Evolutionary conservation across 2,329 filamentous ascomycete genomes (phyloP).

Genomic region (Nannizzia gypsea): DNA sequence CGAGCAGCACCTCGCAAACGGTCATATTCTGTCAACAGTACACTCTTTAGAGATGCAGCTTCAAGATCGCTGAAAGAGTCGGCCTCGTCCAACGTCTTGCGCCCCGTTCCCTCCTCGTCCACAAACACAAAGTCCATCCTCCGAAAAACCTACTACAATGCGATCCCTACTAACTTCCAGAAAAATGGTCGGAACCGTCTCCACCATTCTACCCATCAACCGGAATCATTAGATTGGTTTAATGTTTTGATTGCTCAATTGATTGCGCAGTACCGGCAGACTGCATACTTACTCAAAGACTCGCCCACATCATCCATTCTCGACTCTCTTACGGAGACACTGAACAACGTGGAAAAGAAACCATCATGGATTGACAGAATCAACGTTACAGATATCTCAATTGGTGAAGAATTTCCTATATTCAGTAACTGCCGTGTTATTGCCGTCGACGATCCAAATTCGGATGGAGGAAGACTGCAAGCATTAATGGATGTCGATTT

Average conservation of each 20-base stretch:
- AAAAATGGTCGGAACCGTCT: conserved; percentile 34
- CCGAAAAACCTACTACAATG: conserved; percentile 92
- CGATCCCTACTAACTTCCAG: conserved; percentile 30
- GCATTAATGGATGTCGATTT: conserved; percentile 95
- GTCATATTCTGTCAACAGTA: conserved; percentile 50
- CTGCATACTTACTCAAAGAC: conserved; percentile 75
- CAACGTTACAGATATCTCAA: conserved; percentile 78
- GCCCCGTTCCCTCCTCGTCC: conserved; percentile 62
- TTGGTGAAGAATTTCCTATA: conserved; percentile 96
- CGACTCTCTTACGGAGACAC: conserved; percentile 65
- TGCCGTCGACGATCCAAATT: conserved; percentile 51
- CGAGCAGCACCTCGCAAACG: conserved; percentile 68
- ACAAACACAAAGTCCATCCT: conserved; percentile 74
- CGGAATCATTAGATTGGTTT: conserved; percentile 96
- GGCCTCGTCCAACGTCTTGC: conserved; percentile 54
- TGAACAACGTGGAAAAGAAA: conserved; percentile 77
- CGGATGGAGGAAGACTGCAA: conserved; percentile 66
- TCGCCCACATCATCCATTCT: conserved; percentile 51
- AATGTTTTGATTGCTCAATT: conserved; percentile 95
- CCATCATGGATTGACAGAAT: conserved; percentile 92
- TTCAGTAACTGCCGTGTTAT: conserved; percentile 97
- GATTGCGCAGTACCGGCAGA: conserved; percentile 85
- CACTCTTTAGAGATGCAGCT: conserved; percentile 29
- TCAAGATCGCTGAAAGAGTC: conserved; percentile 36
- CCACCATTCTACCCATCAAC: conserved; percentile 67